A percentile compares a stretch with the other conserved stretches of the same genome.
Conservation (phyloP, 805 yeast genomes). For the Sungouiella blattae region DNA sequence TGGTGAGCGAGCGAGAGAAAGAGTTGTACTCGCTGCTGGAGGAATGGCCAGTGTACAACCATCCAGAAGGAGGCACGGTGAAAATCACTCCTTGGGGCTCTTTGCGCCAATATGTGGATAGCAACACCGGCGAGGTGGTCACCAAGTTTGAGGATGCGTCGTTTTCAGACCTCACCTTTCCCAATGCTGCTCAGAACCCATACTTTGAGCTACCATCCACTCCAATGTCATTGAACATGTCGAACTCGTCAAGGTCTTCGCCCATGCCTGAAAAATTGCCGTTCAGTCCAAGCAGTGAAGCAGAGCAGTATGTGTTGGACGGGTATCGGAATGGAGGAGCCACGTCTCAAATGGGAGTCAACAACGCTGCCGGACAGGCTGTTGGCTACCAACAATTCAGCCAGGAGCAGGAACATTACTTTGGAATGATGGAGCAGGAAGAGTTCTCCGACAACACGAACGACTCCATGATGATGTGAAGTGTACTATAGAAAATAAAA, state of each 20-base stretch:
- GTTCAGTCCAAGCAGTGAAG: slow-evolving; percentile 37
- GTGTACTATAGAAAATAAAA: slow-evolving; percentile 4
- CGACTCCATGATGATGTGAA: slow-evolving; percentile 7
- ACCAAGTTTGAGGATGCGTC: slow-evolving; percentile 46
- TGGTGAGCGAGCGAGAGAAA: slow-evolving; percentile 16
- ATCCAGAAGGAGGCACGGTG: slow-evolving; percentile 60
- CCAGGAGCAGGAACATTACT: slow-evolving; percentile 36
- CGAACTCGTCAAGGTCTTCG: slow-evolving; percentile 12
- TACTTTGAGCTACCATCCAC: slow-evolving; percentile 17
- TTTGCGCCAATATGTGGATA: slow-evolving; percentile 42
- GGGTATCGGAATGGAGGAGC: slow-evolving; percentile 19
- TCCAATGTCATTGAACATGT: slow-evolving; percentile 15
- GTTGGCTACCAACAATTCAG: slow-evolving; percentile 18
- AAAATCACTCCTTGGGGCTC: slow-evolving; percentile 66
- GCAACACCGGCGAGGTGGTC: slow-evolving; percentile 41
- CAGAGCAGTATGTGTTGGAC: slow-evolving; percentile 35
- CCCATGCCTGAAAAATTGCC: slow-evolving; percentile 17
- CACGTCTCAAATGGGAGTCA: slow-evolving; percentile 13
- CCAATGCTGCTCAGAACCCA: slow-evolving; percentile 5
- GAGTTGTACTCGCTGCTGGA: slow-evolving; percentile 16
- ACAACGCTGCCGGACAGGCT: slow-evolving; percentile 4
- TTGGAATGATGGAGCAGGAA: slow-evolving; percentile 31
- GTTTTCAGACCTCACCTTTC: slow-evolving; percentile 20
- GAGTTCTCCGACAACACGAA: slow-evolving; percentile 12
- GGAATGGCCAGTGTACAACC: slow-evolving; percentile 56